phyloP scores from a whole-genome alignment of 805 yeast species.

The Teunomyces tritomae region DNA sequence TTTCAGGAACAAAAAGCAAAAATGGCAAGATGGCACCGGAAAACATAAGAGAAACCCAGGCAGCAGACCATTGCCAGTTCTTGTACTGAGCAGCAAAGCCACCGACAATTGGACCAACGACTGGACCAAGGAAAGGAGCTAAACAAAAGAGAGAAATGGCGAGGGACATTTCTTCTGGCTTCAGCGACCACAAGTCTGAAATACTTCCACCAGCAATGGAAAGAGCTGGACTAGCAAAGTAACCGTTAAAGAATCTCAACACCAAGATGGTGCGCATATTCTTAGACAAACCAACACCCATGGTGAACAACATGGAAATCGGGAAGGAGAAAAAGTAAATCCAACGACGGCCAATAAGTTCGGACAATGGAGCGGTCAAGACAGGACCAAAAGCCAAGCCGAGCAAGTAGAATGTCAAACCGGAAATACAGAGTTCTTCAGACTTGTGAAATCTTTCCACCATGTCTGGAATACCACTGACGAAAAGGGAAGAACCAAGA shows the following conservation, averaged over 20 bases:
- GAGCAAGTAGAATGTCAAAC: conserved; percentile 64
- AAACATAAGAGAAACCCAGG: conserved; percentile 70
- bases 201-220: conserved; percentile 85
- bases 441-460: conserved; percentile 47
- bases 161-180: conserved; percentile 57
- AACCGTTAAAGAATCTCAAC: conserved; percentile 70
- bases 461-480: conserved; percentile 60
- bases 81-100: conserved; percentile 64
- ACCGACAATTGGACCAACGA: conserved; percentile 71
- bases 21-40: conserved; percentile 57
- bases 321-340: conserved; percentile 62
- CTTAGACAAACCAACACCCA: conserved; percentile 68
- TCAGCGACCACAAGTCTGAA: conserved; percentile 63
- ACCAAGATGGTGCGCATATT: conserved; percentile 63
- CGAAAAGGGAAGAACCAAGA: conserved; percentile 72
- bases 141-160: conserved; percentile 80
- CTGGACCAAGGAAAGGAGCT: conserved; percentile 81
- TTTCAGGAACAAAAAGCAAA: conserved; percentile 60
- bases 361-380: conserved; percentile 70
- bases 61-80: conserved; percentile 65
- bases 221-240: conserved; percentile 77
- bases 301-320: conserved; percentile 63
- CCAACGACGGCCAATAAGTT: conserved; percentile 63
- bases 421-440: conserved; percentile 61
- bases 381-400: conserved; percentile 75